These are phyloP conservation scores for Lactarius sanguifluus DNA, from an alignment of 768 basidiomycete genomes.

Conservation along the genomic window DNA sequence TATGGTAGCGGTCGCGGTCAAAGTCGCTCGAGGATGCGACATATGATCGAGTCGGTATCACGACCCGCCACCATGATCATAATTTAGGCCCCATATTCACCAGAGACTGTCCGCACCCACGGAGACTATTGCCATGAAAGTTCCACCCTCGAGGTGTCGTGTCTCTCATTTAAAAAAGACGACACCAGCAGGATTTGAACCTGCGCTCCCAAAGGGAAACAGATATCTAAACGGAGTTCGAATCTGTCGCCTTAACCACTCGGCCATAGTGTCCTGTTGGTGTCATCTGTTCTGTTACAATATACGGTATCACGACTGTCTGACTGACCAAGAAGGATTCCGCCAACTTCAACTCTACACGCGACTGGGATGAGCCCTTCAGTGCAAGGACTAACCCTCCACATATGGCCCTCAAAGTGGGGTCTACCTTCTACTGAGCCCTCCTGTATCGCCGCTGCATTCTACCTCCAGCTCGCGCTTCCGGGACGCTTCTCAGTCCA, in stretches of 20 bases:
- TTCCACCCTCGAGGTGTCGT: too few species aligned
- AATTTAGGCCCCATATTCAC: too few species aligned
- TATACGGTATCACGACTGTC: neutral
- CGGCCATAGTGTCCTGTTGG: slow-evolving; percentile 24
- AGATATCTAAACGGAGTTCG: slow-evolving; percentile 21
- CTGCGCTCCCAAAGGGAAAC: slow-evolving; percentile 44
- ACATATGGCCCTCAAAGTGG: slow-evolving; percentile 74
- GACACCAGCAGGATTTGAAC: slow-evolving; percentile 71
- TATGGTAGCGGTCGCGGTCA: neutral
- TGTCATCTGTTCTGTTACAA: neutral
- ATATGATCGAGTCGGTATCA: neutral
- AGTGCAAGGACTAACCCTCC: slow-evolving; percentile 38
- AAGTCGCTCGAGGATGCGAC: neutral
- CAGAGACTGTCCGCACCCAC: too few species aligned
- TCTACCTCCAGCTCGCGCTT: slow-evolving; percentile 66
- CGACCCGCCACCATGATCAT: neutral
- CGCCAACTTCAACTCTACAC: neutral
- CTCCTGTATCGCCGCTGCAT: slow-evolving; percentile 58
- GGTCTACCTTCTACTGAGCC: slow-evolving; percentile 66
- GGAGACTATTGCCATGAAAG: too few species aligned
- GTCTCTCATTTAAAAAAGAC: slow-evolving; percentile 29
- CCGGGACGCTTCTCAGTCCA: slow-evolving; percentile 66
- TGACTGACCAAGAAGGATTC: neutral
- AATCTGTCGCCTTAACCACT: slow-evolving; percentile 30
- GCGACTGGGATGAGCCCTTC: slow-evolving; percentile 23